These are phyloP conservation scores for Oryza glumipatula DNA, from an alignment of 176 grass and related monocot species.

Conservation along the genomic window DNA sequence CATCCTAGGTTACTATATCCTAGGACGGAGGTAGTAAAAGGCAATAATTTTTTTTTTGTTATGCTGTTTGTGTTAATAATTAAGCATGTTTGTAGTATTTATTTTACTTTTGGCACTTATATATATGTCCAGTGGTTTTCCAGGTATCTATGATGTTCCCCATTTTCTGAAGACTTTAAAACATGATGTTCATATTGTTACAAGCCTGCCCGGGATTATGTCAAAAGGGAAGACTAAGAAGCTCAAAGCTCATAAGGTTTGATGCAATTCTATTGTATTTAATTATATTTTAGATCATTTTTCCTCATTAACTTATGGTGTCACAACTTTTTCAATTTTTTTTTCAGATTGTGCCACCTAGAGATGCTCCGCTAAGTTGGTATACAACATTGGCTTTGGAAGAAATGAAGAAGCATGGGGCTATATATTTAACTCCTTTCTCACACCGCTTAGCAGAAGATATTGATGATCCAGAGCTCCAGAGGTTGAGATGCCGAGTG, in stretches of 20 bases:
- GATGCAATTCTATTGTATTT: not conserved
- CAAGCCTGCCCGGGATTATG: conserved; percentile 63
- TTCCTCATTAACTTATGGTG: not conserved
- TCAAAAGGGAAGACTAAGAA: conserved; percentile 88
- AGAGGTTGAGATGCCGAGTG: conserved; percentile 89
- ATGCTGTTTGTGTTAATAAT: conserved; percentile 15
- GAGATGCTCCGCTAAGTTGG: conserved; percentile 93
- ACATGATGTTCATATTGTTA: conserved; percentile 78
- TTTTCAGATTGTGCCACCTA: conserved; percentile 80
- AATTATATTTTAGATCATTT: not conserved
- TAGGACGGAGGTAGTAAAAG: not conserved
- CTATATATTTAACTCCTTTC: conserved; percentile 96
- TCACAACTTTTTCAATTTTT: not conserved
- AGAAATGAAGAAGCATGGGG: conserved; percentile 80
- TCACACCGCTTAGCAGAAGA: conserved; percentile 95
- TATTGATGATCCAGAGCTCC: conserved; percentile 80
- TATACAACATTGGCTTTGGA: conserved; percentile 84
- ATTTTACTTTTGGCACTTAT: conserved; percentile 43
- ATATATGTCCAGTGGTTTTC: conserved; percentile 73
- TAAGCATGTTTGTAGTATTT: conserved; percentile 23
- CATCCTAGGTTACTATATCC: too few relatives aligned
- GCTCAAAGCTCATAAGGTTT: conserved; percentile 79
- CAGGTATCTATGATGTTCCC: conserved; percentile 98
- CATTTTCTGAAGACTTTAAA: conserved; percentile 86
- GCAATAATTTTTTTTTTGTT: not conserved